Evolutionary conservation across 331 rosid genomes (phyloP), one percentile per base, ranked within the genome.

Genomic region (Cucumis variabilis): DNA sequence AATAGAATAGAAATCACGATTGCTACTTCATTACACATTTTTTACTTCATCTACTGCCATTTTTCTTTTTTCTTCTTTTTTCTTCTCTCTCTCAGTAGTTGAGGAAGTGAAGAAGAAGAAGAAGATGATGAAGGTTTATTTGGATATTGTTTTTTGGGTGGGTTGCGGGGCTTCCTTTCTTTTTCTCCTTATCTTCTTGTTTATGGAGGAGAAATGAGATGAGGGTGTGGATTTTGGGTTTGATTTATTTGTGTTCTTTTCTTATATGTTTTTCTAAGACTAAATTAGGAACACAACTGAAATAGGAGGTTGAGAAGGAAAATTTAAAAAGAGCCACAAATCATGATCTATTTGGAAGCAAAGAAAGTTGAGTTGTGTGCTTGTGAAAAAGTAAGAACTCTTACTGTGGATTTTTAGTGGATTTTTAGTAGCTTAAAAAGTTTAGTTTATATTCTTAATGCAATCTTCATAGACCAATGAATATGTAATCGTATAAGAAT

Each of bases 211-310:
- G 91, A 81, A 82, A 86, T 70, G 86, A 83, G 66, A 90, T 84
- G 92, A 82, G 51, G 83, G 69, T 58, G 41, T 89, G 80, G 80
- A n/a, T 10, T 74, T 41, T 41, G 80, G 58, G 11, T 87, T 79
- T 69, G 84, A 44, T 60, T 75, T 75, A 37, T 44, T 86, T 76
- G 66, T 20, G 85, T 19, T 5, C n/a, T 11, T 55, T 70, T 51
- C 27, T 73, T 41, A 4, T 85, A n/a, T 30, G 30, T 76, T 90
- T 90, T 76, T 80, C 89, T 9, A 79, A 80, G 89, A 51, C 73
- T 62, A 77, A 87, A 81, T 91, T 77, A 77, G 94, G 95, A 73
- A 88, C 92, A 90, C 89, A 94, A 84, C 89, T 85, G 63, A 90
- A 28, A 92, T 21, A 82, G 85, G 87, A 89, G 91, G 90, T 78